Evolutionary conservation across 2,329 filamentous ascomycete genomes (phyloP).

Genomic region (Calonectria crousiana): DNA sequence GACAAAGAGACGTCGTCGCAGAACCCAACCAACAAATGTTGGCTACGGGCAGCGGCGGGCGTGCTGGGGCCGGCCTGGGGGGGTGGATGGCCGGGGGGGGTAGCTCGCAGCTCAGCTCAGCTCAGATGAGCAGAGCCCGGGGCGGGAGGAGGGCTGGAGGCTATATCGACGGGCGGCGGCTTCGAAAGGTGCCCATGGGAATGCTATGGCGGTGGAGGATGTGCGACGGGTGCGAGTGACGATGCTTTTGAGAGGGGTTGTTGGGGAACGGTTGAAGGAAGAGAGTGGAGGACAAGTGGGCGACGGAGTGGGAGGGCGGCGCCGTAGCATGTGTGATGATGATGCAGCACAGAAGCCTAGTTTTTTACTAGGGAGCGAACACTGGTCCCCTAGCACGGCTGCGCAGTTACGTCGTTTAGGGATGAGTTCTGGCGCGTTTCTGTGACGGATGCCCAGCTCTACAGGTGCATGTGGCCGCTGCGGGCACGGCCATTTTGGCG

Average conservation of each 20-base stretch:
- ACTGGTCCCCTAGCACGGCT: not conserved
- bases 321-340: slow-evolving; percentile 33
- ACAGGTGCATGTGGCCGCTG: slow-evolving; percentile 14
- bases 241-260: slow-evolving; percentile 4
- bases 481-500: not conserved
- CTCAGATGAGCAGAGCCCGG: slow-evolving; percentile 26
- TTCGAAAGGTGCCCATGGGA: slow-evolving; percentile 35
- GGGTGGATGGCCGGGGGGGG: slow-evolving; percentile 30
- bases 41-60: slow-evolving; percentile 27
- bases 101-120: slow-evolving; percentile 39
- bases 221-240: not conserved
- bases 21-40: slow-evolving; percentile 20
- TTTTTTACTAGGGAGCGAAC: not conserved
- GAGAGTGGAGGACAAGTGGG: slow-evolving; percentile 8
- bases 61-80: slow-evolving; percentile 26
- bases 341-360: slow-evolving; percentile 46
- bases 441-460: not conserved
- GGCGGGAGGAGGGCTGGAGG: slow-evolving; percentile 19
- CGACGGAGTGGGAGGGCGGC: slow-evolving; percentile 13
- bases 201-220: not conserved
- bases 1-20: slow-evolving; percentile 23
- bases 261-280: slow-evolving; percentile 12
- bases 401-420: not conserved
- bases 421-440: not conserved
- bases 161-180: slow-evolving; percentile 32